A percentile compares a stretch with the other conserved stretches of the same genome.
These are phyloP conservation scores for Trichoderma hamatum DNA, from an alignment of 2,329 filamentous ascomycete species.

Conservation along the genomic window DNA sequence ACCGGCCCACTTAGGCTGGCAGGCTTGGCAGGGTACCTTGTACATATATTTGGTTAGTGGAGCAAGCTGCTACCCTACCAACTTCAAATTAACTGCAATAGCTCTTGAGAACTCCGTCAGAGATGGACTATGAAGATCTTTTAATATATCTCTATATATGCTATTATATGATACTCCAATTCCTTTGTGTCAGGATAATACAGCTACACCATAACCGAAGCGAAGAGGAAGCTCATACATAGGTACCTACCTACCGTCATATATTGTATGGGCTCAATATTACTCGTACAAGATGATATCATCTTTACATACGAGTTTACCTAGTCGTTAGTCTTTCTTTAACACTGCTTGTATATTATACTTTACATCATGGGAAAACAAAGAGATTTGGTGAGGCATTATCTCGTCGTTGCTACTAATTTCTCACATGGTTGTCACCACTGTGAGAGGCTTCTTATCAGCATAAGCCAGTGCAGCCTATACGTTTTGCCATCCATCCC, in stretches of 20 bases:
- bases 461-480: neutral
- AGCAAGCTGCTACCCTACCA: neutral
- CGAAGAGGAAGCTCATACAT: neutral
- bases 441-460: neutral
- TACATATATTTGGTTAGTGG: neutral
- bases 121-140: neutral
- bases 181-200: too few relatives aligned
- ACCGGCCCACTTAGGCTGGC: constrained; percentile 12
- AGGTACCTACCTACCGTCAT: too few relatives aligned
- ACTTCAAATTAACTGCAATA: neutral
- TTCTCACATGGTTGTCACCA: neutral
- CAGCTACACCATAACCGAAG: neutral
- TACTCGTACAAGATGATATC: neutral
- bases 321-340: neutral
- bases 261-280: neutral
- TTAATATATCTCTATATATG: too few relatives aligned
- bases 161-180: too few relatives aligned
- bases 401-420: neutral
- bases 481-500: neutral
- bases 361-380: neutral
- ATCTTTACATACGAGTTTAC: neutral
- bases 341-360: neutral
- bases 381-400: neutral
- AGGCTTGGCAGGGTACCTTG: neutral
- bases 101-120: neutral